These are phyloP conservation scores for Sanghuangporus weigelae DNA, from an alignment of 1,284 basidiomycete species.

Conservation along the genomic window DNA sequence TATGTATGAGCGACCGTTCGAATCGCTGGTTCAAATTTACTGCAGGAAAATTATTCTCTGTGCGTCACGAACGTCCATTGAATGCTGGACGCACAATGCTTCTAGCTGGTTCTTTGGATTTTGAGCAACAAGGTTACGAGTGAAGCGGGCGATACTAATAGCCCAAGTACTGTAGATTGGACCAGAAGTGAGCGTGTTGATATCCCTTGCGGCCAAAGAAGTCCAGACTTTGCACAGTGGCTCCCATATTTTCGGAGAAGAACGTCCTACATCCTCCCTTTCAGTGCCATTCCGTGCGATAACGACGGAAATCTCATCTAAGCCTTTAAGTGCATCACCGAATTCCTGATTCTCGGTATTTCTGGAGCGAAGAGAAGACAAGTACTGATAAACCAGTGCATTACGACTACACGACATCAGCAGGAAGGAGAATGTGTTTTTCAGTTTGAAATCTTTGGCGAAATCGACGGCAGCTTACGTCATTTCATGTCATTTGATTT, in stretches of 20 bases:
- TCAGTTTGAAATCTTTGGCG: neutral
- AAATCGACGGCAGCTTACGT: neutral
- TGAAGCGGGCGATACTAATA: conserved; percentile 60
- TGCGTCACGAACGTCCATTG: neutral
- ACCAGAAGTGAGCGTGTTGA: neutral
- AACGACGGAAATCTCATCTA: conserved; percentile 6
- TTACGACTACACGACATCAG: neutral
- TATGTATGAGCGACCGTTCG: conserved; percentile 56
- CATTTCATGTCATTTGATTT: neutral
- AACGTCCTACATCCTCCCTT: conserved; percentile 9
- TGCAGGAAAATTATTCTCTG: neutral
- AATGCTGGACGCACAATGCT: conserved; percentile 51
- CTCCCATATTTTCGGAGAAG: conserved; percentile 11
- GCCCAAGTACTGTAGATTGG: conserved; percentile 7
- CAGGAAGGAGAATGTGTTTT: neutral
- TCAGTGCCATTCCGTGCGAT: conserved; percentile 1
- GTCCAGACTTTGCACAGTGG: conserved; percentile 8
- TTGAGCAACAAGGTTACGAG: conserved; percentile 70
- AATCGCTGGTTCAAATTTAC: conserved; percentile 54
- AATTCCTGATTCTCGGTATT: neutral
- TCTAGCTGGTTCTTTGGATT: conserved; percentile 57
- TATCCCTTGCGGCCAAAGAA: neutral
- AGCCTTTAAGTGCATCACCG: neutral
- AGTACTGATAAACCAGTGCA: neutral
- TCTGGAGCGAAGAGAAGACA: neutral